A percentile compares a stretch with the other conserved stretches of the same genome.
Evolutionary conservation across 1,139 yeast genomes (phyloP).

Genomic region (Debaryomycetaceae sp.): DNA sequence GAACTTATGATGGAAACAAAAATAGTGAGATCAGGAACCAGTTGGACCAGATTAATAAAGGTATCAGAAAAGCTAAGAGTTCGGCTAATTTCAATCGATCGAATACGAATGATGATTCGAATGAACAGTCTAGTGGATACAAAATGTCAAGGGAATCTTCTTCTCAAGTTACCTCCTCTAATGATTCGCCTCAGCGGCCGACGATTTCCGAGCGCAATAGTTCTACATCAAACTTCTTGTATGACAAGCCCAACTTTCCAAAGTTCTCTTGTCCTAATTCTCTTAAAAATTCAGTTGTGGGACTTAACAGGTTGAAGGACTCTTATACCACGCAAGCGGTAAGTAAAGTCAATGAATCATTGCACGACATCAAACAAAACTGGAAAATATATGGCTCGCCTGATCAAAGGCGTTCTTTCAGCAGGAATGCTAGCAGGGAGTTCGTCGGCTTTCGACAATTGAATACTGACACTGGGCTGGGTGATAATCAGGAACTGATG

Average conservation of each 20-base stretch:
- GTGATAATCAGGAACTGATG: too few relatives aligned
- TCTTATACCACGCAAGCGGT: neutral
- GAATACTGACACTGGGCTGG: too few relatives aligned
- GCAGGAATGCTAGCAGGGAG: neutral
- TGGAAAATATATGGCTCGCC: neutral
- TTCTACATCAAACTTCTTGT: neutral
- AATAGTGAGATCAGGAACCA: slow-evolving; percentile 1
- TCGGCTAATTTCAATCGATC: slow-evolving; percentile 28
- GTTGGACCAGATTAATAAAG: neutral
- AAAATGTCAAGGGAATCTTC: slow-evolving; percentile 6
- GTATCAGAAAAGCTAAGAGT: slow-evolving; percentile 33
- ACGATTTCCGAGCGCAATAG: neutral
- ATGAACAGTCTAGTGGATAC: slow-evolving; percentile 4
- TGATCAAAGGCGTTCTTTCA: neutral
- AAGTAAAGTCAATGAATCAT: neutral
- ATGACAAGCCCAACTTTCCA: slow-evolving; percentile 35
- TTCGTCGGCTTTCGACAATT: too few relatives aligned
- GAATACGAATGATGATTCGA: slow-evolving; percentile 2
- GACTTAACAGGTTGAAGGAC: slow-evolving; percentile 39
- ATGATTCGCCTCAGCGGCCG: slow-evolving; percentile 2
- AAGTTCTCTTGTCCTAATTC: slow-evolving; percentile 27
- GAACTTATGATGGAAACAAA: neutral
- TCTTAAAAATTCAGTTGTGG: slow-evolving; percentile 31
- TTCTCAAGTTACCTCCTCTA: neutral
- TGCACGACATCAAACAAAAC: neutral